A percentile compares a stretch with the other conserved stretches of the same genome.
These are phyloP conservation scores for Pseudogymnoascus sp. DNA, from an alignment of 2,329 filamentous ascomycete genomes.

Conservation along the genomic window DNA sequence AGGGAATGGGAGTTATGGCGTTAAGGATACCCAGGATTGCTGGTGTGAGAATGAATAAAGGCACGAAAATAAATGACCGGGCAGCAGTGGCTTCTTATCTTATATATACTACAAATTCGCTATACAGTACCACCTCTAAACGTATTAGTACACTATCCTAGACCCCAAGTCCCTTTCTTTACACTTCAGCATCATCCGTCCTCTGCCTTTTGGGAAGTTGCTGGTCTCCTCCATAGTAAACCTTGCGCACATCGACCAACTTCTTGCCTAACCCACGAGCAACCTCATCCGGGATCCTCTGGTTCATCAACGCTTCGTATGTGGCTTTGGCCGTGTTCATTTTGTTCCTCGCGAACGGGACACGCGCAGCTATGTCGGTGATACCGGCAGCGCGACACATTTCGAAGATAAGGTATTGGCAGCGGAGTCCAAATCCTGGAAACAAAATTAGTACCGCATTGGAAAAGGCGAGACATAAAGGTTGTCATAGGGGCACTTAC, in stretches of 20 bases:
- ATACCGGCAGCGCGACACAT: conserved; percentile 85
- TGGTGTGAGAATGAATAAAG: neutral
- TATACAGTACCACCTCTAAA: conserved; percentile 3
- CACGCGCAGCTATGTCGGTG: conserved; percentile 74
- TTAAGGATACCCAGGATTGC: conserved; percentile 3
- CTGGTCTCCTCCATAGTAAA: conserved; percentile 74
- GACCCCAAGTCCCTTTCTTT: neutral
- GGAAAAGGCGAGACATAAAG: neutral
- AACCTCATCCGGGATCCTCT: conserved; percentile 82
- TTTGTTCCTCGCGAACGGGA: conserved; percentile 81
- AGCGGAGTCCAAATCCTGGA: conserved; percentile 85
- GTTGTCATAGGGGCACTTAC: conserved; percentile 44
- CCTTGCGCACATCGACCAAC: conserved; percentile 89
- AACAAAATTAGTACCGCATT: neutral
- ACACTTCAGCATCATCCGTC: neutral
- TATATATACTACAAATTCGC: conserved; percentile 9
- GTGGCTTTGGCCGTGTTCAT: conserved; percentile 98
- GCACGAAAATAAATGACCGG: neutral
- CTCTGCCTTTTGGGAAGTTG: neutral
- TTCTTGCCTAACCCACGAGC: conserved; percentile 88
- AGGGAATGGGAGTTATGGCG: neutral
- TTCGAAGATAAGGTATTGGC: conserved; percentile 87
- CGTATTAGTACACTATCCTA: neutral
- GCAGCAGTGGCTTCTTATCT: neutral
- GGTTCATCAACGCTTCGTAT: conserved; percentile 72